Percentiles rank a stretch among this genome's conserved stretches.
Conservation (phyloP, 2,329 filamentous ascomycete species). For the Aquanectria penicillioides region DNA sequence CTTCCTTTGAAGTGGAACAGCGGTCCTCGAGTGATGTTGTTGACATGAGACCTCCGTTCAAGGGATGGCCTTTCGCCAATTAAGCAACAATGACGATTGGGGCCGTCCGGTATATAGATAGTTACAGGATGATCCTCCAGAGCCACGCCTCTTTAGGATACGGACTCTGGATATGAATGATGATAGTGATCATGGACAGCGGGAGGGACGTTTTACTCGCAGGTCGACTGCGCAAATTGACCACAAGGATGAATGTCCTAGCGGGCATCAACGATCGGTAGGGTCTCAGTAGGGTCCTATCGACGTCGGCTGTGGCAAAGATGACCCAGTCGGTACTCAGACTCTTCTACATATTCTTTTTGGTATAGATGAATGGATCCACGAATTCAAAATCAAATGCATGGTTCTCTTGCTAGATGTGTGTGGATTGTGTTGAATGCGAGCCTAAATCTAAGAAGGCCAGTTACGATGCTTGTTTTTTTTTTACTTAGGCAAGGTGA, state of each 20-base stretch:
- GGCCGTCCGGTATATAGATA: conserved; percentile 41
- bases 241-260: conserved; percentile 22
- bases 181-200: conserved; percentile 35
- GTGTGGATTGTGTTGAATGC: too few relatives aligned
- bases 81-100: conserved; percentile 29
- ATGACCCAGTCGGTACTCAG: conserved; percentile 36
- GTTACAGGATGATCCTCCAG: conserved; percentile 32
- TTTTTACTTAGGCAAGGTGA: too few relatives aligned
- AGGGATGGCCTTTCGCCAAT: conserved; percentile 7
- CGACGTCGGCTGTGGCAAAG: conserved; percentile 22
- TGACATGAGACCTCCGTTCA: background rate
- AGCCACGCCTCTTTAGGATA: conserved; percentile 26
- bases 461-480: too few relatives aligned
- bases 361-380: conserved; percentile 49
- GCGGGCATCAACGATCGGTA: background rate
- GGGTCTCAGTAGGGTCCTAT: background rate
- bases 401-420: background rate
- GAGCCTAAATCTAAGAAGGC: too few relatives aligned
- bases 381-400: conserved; percentile 36
- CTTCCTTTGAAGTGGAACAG: conserved; percentile 24
- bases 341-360: conserved; percentile 49
- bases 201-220: conserved; percentile 25
- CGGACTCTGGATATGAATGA: conserved; percentile 42
- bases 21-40: background rate
- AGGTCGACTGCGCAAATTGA: conserved; percentile 38